These are phyloP conservation scores for Alternaria consortialis DNA, from an alignment of 2,329 filamentous ascomycete species.

Conservation along the genomic window DNA sequence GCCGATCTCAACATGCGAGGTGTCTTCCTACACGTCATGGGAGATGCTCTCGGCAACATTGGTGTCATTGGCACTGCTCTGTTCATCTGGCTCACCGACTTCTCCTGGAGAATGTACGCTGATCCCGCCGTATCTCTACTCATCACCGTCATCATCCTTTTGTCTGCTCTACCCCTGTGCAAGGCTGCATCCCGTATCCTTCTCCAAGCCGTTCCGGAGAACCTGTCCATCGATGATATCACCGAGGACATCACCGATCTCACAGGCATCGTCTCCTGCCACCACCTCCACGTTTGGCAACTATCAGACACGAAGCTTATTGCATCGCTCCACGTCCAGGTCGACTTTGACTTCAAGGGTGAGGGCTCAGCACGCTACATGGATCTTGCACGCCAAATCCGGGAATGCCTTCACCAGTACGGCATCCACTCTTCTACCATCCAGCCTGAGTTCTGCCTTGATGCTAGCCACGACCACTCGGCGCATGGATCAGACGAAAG, in stretches of 20 bases:
- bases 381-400: slow-evolving; percentile 82
- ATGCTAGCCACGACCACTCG: slow-evolving; percentile 56
- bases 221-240: slow-evolving; percentile 88
- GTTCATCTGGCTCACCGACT: slow-evolving; percentile 90
- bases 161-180: slow-evolving; percentile 80
- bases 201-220: slow-evolving; percentile 90
- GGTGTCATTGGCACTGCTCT: slow-evolving; percentile 85
- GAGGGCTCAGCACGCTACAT: slow-evolving; percentile 84
- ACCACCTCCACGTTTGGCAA: slow-evolving; percentile 98
- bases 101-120: slow-evolving; percentile 82
- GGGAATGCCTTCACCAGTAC: slow-evolving; percentile 90
- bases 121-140: slow-evolving; percentile 92
- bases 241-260: slow-evolving; percentile 88
- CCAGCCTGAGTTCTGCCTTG: slow-evolving; percentile 80
- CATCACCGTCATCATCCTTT: slow-evolving; percentile 81
- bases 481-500: slow-evolving; percentile 43
- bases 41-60: slow-evolving; percentile 85
- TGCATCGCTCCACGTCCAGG: slow-evolving; percentile 91
- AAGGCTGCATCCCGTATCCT: slow-evolving; percentile 85
- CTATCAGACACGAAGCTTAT: slow-evolving; percentile 94
- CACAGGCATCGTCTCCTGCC: slow-evolving; percentile 86
- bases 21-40: slow-evolving; percentile 75
- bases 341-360: slow-evolving; percentile 87
- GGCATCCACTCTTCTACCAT: slow-evolving; percentile 98
- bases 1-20: slow-evolving; percentile 94